Base-by-base conservation (phyloP, 306 rosid species). In the Trifolium repens region DNA sequence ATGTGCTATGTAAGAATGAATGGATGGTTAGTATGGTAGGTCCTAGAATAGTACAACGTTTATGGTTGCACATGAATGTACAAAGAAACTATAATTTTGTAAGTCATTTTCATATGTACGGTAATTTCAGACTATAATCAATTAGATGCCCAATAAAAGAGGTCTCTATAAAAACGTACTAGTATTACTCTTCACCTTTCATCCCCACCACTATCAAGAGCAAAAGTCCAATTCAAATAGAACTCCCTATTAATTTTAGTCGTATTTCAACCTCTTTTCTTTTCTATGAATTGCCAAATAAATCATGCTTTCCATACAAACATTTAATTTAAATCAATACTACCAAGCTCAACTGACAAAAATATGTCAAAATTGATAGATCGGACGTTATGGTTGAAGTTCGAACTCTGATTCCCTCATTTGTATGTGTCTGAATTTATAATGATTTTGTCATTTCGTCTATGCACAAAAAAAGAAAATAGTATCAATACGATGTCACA, bases 201-300 rank as follows among this genome's bases (percentile, higher is more conserved):
- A 53, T 81, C 88, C 61, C 61, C 61, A 54, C 61, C 76, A 76
- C 88, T 49, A 77, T 3, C 42, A 55, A 11, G 42, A 46, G 35
- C 66, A 66, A 78, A 79, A 70, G 42, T 68, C 55, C 84, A 79
- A 60, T 24, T 77, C 8, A 32, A 80, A 74, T 71, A 73, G 34
- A 26, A 82, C 72, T 30, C 46, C 73, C 76, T 78, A 84, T 73
- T 78, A 17, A 49, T 83, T 80, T 50, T 84, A 75, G 84, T 88
- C 85, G 80, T 57, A 63, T 27, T 58, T 11, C 32, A 54, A 10
- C 32, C 32, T 55, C 14, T 3, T 3, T 55, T 65, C 27, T 9
- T 34, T 70, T 11, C 54, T 37, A 77, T 82, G 87, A 65, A 67
- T 69, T 79, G 67, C 71, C 71, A 81, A 32, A 50, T 52, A 75